Evolutionary conservation across 1,139 yeast genomes (phyloP), one percentile per base, ranked within the genome.

Genomic region (Geotrichum phurueaensis): DNA sequence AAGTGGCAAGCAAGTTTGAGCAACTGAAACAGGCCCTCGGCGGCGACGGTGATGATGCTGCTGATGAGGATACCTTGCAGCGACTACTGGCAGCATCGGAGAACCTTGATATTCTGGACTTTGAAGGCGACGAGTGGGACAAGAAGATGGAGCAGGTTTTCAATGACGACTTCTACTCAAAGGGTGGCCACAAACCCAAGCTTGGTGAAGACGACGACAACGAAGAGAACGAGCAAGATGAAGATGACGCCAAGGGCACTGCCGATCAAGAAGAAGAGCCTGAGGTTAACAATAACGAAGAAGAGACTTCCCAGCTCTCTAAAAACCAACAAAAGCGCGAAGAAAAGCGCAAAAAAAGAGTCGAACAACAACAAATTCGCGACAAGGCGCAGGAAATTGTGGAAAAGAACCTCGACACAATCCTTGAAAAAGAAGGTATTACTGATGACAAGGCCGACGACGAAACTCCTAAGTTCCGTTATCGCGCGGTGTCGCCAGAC

Each of bases 401-500:
- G 22, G 85, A 84, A 56, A 74, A 80, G 47, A 84, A 84, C 65
- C 62, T 74, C 23, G 78, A 75, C 56, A 65, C 72, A 5, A 71
- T 72, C 5, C 54, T 70, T 10, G 75, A 72, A 29, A 71, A 68
- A 56, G 68, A 67, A 43, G 71, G 68, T 27, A 18, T 62, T 3
- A 55, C 59, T 45, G 64, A 60, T 39, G 64, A 64, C 22, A 68
- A 65, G 49, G 31, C 31, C 5, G 67, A 87, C 59, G 83, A 83
- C 36, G 85, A 82, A 63, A 81, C 78, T 56, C 86, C 86, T 66
- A 81, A 79, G 62, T 94, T 94, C 80, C 85, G 85, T 69, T 95
- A 95, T 73, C 83, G 98, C 68, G 96, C 91, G 68, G 98, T 94
- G 2, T 91, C 96, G 0, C 98, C 99, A 2, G 99, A 95, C 69